These are phyloP conservation scores for Prunus mira DNA, from an alignment of 306 rosid species.

Conservation along the genomic window DNA sequence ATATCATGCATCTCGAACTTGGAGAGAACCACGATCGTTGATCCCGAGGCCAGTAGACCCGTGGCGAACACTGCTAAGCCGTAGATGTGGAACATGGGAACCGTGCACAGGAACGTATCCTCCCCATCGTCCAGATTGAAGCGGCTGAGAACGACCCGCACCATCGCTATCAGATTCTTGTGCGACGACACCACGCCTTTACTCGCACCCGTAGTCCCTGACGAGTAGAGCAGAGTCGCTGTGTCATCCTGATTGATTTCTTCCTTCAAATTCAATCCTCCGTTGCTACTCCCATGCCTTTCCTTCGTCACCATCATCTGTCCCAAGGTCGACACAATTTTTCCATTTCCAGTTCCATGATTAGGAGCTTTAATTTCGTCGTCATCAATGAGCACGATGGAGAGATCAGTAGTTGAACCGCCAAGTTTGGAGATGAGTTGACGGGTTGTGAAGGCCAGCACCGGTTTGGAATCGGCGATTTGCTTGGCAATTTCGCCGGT, in stretches of 20 bases:
- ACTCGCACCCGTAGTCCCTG: conserved; percentile 86
- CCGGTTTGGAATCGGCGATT: conserved; percentile 65
- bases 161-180: conserved; percentile 63
- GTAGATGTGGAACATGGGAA: conserved; percentile 92
- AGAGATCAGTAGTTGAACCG: conserved; percentile 21
- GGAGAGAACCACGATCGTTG: conserved; percentile 67
- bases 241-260: conserved; percentile 69
- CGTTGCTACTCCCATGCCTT: conserved; percentile 6
- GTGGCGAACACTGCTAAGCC: conserved; percentile 68
- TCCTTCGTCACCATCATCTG: conserved; percentile 48
- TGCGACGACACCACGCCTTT: conserved; percentile 93
- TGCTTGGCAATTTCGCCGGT: conserved; percentile 72
- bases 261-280: conserved; percentile 24
- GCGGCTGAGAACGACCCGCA: conserved; percentile 42
- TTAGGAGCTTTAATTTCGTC: neutral
- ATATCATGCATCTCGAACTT: conserved; percentile 80
- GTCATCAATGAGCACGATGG: conserved; percentile 54
- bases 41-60: conserved; percentile 58
- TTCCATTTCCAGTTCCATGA: neutral
- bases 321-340: conserved; percentile 27
- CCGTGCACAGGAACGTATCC: conserved; percentile 72
- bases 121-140: conserved; percentile 29
- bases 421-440: conserved; percentile 53
- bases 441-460: conserved; percentile 66
- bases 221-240: conserved; percentile 80